Conservation (phyloP, 768 basidiomycete species). For the Lentinus brumalis region DNA sequence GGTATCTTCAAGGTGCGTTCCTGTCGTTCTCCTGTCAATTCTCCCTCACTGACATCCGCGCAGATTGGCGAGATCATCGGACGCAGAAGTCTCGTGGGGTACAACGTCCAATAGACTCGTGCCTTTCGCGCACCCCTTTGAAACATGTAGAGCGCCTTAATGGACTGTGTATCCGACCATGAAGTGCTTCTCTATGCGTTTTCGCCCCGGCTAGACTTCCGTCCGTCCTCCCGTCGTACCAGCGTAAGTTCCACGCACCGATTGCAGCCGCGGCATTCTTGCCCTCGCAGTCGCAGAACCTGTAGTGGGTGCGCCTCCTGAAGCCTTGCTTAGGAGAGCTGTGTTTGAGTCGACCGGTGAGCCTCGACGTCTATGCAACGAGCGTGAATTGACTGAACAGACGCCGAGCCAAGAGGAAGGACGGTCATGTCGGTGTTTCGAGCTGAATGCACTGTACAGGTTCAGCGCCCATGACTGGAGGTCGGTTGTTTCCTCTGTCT, state of each 20-base stretch:
- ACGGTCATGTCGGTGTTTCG: no score
- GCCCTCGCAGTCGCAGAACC: not conserved
- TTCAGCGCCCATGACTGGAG: no score
- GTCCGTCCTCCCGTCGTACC: not conserved
- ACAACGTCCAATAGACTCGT: slow-evolving; percentile 50
- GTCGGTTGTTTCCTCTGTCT: no score
- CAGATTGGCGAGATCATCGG: slow-evolving; percentile 90
- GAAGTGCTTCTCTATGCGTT: not conserved
- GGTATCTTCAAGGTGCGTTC: slow-evolving; percentile 79
- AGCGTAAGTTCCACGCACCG: not conserved
- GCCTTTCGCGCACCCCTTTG: not conserved
- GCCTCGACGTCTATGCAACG: no score
- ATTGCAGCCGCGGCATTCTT: no score
- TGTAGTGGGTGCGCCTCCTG: no score
- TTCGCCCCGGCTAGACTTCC: not conserved
- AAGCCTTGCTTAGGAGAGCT: no score
- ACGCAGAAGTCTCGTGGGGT: slow-evolving; percentile 77
- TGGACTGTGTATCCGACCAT: slow-evolving; percentile 2
- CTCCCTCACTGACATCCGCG: not conserved
- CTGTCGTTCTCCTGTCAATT: not conserved
- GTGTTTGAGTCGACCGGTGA: no score
- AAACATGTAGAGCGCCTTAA: slow-evolving; percentile 5
- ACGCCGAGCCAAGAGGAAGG: no score
- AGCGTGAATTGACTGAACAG: no score
- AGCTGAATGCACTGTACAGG: no score